Conservation (phyloP, 345 rosid species). For the Eucalyptus lansdowneana region DNA sequence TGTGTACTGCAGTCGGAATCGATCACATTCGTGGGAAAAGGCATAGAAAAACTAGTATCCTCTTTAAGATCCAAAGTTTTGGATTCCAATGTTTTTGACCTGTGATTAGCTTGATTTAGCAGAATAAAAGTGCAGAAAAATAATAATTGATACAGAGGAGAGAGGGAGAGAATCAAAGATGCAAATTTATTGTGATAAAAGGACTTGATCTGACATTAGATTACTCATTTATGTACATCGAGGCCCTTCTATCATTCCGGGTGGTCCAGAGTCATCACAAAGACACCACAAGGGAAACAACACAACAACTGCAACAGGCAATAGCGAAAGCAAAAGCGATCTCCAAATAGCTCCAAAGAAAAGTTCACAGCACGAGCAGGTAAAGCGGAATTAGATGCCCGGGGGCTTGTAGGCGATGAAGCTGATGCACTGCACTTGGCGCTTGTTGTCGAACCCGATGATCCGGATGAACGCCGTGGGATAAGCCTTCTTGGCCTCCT, state of each 20-base stretch:
- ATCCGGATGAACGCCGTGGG: not conserved
- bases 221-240: not conserved
- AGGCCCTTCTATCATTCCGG: not conserved
- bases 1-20: rapidly evolving
- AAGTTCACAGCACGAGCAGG: not conserved
- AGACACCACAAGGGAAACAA: not conserved
- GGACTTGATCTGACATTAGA: not conserved
- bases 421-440: conserved; percentile 46
- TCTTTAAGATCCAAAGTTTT: rapidly evolving
- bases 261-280: not conserved
- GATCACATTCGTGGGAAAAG: rapidly evolving
- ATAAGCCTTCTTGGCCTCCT: conserved; percentile 18
- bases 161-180: not conserved
- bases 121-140: not conserved
- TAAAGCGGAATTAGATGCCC: not conserved
- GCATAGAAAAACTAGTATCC: not conserved
- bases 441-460: not conserved
- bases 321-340: not conserved
- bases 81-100: not conserved
- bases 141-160: not conserved
- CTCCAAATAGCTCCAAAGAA: not conserved
- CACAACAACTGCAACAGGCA: not conserved
- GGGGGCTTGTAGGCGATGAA: conserved; percentile 4
- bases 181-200: not conserved
- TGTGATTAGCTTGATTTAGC: not conserved